Percentiles rank a stretch among this genome's conserved stretches.
Conservation (phyloP, 371 early-diverging fungal species). For the Apophysomyces ossiformis region DNA sequence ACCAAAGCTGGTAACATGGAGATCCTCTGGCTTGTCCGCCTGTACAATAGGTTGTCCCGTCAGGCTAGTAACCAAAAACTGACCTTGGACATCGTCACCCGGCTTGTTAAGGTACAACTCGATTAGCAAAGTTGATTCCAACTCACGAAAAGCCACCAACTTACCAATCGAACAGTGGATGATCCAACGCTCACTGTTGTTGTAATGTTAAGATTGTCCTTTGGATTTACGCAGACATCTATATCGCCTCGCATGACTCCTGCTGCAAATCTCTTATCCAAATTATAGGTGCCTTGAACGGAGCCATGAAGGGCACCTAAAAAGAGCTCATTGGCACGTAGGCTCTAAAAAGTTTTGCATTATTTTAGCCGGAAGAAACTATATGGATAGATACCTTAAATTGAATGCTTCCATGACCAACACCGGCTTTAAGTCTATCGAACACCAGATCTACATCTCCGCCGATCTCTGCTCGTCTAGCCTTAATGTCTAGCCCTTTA, state of each 20-base stretch:
- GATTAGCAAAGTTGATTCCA: not conserved
- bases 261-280: slow-evolving; percentile 8
- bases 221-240: slow-evolving; percentile 18
- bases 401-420: slow-evolving; percentile 22
- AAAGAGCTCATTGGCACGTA: slow-evolving; percentile 17
- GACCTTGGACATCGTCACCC: slow-evolving; percentile 23
- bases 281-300: slow-evolving; percentile 19
- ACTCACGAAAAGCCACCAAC: not conserved
- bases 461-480: slow-evolving; percentile 1
- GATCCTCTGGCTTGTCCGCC: slow-evolving; percentile 28
- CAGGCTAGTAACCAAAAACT: slow-evolving; percentile 19
- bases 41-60: slow-evolving; percentile 19
- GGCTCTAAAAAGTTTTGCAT: slow-evolving; percentile 13
- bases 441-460: slow-evolving; percentile 14
- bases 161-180: slow-evolving; percentile 19
- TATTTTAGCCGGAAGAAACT: not conserved
- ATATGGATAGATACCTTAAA: slow-evolving; percentile 14
- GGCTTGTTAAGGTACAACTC: slow-evolving; percentile 11
- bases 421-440: slow-evolving; percentile 14
- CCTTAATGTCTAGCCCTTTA: not conserved
- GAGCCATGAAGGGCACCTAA: slow-evolving; percentile 22
- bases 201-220: slow-evolving; percentile 15
- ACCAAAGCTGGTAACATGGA: slow-evolving; percentile 24
- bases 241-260: slow-evolving; percentile 20
- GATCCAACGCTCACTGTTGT: slow-evolving; percentile 16